phyloP scores from a whole-genome alignment of 495 filamentous ascomycete species.

The Apodospora peruviana region DNA sequence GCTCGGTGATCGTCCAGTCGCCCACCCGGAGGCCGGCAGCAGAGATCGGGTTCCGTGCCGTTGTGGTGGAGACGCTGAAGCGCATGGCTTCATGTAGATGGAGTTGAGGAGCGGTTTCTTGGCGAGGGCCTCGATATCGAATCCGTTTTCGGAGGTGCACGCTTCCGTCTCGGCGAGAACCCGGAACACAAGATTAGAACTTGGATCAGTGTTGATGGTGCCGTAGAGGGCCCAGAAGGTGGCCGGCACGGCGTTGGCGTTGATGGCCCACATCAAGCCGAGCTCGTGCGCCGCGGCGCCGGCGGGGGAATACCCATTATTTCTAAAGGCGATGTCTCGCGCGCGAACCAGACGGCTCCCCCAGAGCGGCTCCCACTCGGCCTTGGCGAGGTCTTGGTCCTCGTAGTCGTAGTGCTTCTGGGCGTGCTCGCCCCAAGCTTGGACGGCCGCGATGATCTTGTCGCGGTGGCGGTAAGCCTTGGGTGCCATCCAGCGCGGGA shows the following conservation, averaged over 20 bases:
- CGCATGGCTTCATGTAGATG: constrained; percentile 21
- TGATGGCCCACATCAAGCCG: constrained; percentile 23
- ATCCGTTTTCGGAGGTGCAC: constrained; percentile 2
- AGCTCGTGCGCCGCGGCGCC: constrained; percentile 11
- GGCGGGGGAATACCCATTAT: constrained; percentile 4
- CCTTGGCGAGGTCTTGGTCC: constrained; percentile 6
- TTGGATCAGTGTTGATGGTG: constrained; percentile 3
- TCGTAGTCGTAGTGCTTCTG: constrained; percentile 2
- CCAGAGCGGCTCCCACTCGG: constrained; percentile 20
- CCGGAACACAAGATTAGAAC: constrained; percentile 6
- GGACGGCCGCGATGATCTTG: constrained; percentile 6
- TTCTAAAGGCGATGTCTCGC: constrained; percentile 3
- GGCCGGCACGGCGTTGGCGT: constrained; percentile 17
- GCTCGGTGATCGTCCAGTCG: constrained; percentile 13
- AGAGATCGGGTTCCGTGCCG: constrained; percentile 14
- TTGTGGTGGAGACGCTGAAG: constrained; percentile 7
- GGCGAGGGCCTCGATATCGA: constrained; percentile 12
- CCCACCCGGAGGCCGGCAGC: constrained; percentile 13
- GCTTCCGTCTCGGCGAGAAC: constrained; percentile 9
- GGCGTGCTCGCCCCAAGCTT: constrained; percentile 15
- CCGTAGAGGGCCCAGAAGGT: constrained; percentile 18
- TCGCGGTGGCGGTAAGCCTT: constrained; percentile 12
- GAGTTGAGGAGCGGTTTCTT: constrained; percentile 17
- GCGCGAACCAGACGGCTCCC: constrained; percentile 16
- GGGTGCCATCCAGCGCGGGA: constrained; percentile 18